Evolutionary conservation across 257 asterid species (phyloP), one percentile per base, ranked within the genome.

Genomic region (Capsicum pubescens): DNA sequence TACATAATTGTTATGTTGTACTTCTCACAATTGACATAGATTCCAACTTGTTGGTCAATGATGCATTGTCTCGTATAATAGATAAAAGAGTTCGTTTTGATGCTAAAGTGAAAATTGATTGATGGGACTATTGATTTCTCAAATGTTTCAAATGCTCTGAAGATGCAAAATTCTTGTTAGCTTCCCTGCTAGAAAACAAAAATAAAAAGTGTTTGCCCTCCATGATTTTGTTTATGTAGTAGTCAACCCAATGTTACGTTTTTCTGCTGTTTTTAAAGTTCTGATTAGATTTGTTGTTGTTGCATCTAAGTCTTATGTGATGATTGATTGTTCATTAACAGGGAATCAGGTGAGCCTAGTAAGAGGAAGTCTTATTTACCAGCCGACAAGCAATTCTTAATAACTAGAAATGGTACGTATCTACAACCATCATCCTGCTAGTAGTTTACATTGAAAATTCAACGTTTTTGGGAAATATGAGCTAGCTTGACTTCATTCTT

Each of bases 261-360:
- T 70, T 42, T 16, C 14, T 16, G 9, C 55, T 70, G 15, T 56
- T 42, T 15, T 48, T 70, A 16, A 13, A 13, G 50, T 67, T 67
- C 50, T 35, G 50, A 67, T 67, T 14, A 15, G 19, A 35, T 67
- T 67, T 42, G 50, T 54, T 58, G 14, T 32, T 44, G n/a, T n/a
- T 80, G 58, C 83, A 63, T 48, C 52, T 66, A n/a, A 46, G 50
- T 66, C 79, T 26, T 56, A 82, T 70, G 59, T 84, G 55, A 8
- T 48, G 10, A 35, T 82, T 82, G 80, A 55, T 86, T 80, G 46
- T 74, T 46, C 84, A 39, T 88, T 42, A 80, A 12, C 83, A 97
- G 99, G 99, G 99, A 97, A 88, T 95, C 98, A 0, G 99, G 99
- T 36, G 99, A 97, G 86, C 95, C 98, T 79, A 93, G 92, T 93